Evolutionary conservation across 1,284 basidiomycete species (phyloP).

Genomic region (Xerocomus cyaneibrunnescens): DNA sequence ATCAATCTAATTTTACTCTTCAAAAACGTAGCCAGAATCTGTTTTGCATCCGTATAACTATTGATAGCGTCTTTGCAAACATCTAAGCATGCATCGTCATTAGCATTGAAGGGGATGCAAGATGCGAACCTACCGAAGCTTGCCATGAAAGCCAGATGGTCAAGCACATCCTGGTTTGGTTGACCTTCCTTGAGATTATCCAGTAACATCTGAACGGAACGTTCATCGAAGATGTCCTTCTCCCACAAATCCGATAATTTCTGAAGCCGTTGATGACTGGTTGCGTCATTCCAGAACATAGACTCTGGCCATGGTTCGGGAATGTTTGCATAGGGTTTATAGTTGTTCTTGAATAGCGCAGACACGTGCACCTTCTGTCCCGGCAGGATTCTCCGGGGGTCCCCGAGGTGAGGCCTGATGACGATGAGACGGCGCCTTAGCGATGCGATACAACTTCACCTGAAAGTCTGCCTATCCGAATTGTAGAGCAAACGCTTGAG

Average conservation of each 20-base stretch:
- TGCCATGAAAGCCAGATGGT: constrained; percentile 35
- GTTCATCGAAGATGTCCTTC: constrained; percentile 30
- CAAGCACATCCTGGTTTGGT: constrained; percentile 21
- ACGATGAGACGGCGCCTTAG: constrained; percentile 10
- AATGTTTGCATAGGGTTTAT: constrained; percentile 22
- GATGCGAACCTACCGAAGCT: constrained; percentile 22
- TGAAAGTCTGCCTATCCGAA: constrained; percentile 19
- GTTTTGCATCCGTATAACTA: neutral
- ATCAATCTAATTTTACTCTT: constrained; percentile 15
- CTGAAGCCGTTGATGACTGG: constrained; percentile 25
- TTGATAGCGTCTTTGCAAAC: constrained; percentile 16
- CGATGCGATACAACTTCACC: constrained; percentile 6
- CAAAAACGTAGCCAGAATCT: constrained; percentile 15
- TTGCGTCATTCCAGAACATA: constrained; percentile 35
- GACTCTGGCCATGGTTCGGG: constrained; percentile 26
- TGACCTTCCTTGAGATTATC: constrained; percentile 17
- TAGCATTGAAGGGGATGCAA: neutral
- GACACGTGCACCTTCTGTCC: constrained; percentile 37
- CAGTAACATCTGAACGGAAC: constrained; percentile 20
- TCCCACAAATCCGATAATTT: constrained; percentile 26
- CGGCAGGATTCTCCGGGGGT: constrained; percentile 25
- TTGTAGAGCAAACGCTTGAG: constrained; percentile 30
- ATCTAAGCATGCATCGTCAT: constrained; percentile 9
- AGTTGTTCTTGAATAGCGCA: constrained; percentile 31
- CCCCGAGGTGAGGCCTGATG: constrained; percentile 31